Conservation (phyloP, 2,329 filamentous ascomycete species). For the Xylaria sp. region DNA sequence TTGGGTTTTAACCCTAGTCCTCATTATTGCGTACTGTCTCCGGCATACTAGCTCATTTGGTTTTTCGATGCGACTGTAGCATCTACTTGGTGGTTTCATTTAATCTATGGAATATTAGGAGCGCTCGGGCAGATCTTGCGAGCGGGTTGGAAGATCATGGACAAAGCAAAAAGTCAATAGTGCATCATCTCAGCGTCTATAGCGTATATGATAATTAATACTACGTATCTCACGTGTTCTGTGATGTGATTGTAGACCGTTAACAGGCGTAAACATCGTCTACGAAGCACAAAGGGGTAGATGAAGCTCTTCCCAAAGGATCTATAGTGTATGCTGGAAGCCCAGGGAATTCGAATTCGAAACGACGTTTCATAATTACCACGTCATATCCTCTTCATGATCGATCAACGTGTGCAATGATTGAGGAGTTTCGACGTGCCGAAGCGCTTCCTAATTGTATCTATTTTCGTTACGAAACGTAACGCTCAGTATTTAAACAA, state of each 20-base stretch:
- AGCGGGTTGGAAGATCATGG: conserved; percentile 6
- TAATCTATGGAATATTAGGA: conserved; percentile 7
- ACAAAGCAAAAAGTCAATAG: conserved; percentile 19
- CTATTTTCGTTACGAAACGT: too few relatives aligned
- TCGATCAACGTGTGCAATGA: too few relatives aligned
- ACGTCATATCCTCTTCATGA: too few relatives aligned
- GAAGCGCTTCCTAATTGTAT: too few relatives aligned
- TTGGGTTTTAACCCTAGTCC: background rate
- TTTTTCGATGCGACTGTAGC: background rate
- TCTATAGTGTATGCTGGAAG: too few relatives aligned
- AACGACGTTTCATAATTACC: too few relatives aligned
- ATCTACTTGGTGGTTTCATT: conserved; percentile 10
- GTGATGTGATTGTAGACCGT: background rate
- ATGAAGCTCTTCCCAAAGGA: too few relatives aligned
- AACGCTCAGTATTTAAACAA: too few relatives aligned
- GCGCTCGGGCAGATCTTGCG: background rate
- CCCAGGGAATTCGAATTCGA: too few relatives aligned
- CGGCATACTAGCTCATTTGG: background rate
- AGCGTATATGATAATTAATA: conserved; percentile 12
- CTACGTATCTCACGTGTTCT: background rate
- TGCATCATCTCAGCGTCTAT: conserved; percentile 13
- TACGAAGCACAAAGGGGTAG: too few relatives aligned
- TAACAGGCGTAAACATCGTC: background rate
- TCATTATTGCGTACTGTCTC: conserved; percentile 4
- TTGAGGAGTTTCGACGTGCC: too few relatives aligned